Conservation (phyloP, 208 protist species). For the Trypanosoma conorhini region DNA sequence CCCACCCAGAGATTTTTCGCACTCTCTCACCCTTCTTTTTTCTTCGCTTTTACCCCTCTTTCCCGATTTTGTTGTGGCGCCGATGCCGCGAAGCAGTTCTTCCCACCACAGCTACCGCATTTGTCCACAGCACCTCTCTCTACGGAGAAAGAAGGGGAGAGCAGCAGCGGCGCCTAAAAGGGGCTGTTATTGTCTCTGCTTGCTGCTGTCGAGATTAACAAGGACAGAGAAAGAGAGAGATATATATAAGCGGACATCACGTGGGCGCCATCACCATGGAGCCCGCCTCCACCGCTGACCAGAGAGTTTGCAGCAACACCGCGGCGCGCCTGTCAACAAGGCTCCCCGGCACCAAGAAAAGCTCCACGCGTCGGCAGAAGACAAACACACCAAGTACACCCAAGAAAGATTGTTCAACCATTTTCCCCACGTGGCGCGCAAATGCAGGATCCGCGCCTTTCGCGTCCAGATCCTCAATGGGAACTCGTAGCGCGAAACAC, state of each 20-base stretch:
- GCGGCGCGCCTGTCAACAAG: constrained; percentile 39
- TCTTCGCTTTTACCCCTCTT: background rate
- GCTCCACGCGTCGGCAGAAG: constrained; percentile 60
- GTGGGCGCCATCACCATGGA: constrained; percentile 3
- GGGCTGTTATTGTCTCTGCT: background rate
- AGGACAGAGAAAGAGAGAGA: background rate
- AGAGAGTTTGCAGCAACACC: constrained; percentile 48
- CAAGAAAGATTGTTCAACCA: constrained; percentile 48
- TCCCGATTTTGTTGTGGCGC: background rate
- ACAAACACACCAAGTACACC: constrained; percentile 63
- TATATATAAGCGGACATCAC: too few relatives aligned
- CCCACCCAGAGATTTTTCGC: background rate
- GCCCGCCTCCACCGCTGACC: constrained; percentile 43
- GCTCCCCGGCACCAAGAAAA: constrained; percentile 46
- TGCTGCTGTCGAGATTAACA: background rate
- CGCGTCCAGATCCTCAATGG: constrained; percentile 7
- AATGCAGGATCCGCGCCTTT: background rate
- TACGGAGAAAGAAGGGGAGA: too few relatives aligned
- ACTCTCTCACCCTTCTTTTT: background rate
- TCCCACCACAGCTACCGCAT: too few relatives aligned
- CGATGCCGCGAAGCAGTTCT: too few relatives aligned
- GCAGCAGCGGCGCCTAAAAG: background rate
- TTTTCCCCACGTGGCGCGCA: constrained; percentile 8
- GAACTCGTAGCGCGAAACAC: constrained; percentile 49
- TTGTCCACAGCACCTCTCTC: too few relatives aligned